Base-by-base conservation (phyloP, 2,329 filamentous ascomycete genomes). In the Ambrosiella beaveri region DNA sequence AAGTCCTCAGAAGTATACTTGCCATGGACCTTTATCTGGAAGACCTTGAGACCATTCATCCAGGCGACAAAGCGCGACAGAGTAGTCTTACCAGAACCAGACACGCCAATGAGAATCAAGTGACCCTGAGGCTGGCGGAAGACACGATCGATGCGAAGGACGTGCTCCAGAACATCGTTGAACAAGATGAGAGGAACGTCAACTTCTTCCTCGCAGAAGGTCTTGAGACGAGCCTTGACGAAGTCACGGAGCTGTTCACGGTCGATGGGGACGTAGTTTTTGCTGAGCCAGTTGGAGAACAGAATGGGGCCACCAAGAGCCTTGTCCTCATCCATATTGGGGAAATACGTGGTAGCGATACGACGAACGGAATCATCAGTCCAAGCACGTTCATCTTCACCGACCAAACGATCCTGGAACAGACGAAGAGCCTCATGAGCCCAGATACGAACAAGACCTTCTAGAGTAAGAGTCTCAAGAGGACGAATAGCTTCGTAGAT, bases 41-140 rank as follows among this genome's bases (percentile, higher is more conserved):
- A 98, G 45, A 98, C 90, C 68, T 91, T 95, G 61, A 99, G 77
- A 60, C 94, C 94, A 66, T 98, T 99, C 93, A 98, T 98, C 93
- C 93, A 99, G 52, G 93, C 93, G 61, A 98, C 93, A 63, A 99
- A 99, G 59, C 94, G 85, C 38, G 94, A 97, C 11, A 99, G 73
- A 0, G 93, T 99, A 3, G 93, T 99, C 75, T 99, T 99, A 71
- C 93, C 93, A 75, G 88, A 95, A 64, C 93, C 94, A 68, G 93
- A 98, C 57, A 98, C 93, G 74, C 93, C 93, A 65, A 99, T 98
- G 59, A 99, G 78, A 64, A 99, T 98, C 62, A 99, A 77, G 77
- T 99, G 93, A 58, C 93, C 93, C 69, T 99, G 93, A 1, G 94
- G 93, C 68, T 99, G 93, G 65, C 94, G 81, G 78, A 99, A 98